Base-by-base conservation (phyloP, 495 filamentous ascomycete species). In the Penicillium diatomitis region DNA sequence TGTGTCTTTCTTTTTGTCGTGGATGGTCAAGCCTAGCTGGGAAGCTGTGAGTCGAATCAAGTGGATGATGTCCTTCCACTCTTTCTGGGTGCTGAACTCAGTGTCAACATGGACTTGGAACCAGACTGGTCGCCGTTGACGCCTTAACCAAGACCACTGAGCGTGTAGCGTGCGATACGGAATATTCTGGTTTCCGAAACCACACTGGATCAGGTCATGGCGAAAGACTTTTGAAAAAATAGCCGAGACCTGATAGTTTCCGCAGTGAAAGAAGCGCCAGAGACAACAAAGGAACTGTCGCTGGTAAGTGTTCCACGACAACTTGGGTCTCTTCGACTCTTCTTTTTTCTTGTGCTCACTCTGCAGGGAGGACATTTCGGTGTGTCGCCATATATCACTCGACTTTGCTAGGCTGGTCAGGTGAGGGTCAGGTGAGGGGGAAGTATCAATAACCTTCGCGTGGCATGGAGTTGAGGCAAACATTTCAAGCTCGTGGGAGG, bases 261-360 rank as follows among this genome's bases (percentile, higher is more conserved):
- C 52, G 8, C 34, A 42, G 1, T 41, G 6, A 31, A 63, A 70
- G 32, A 66, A 69, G 4, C 60, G 49, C 12, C 48, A 56, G 3
- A 65, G 11, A 10, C 58, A 65, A 28, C 67, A 70, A 6, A 70
- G 47, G 0, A 63, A 33, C 6, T 57, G n/a, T 4, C 60, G 46
- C 32, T 60, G 50, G 6, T 57, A 44, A 3, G 40, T n/a, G 4
- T 46, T 50, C 65, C 65, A 69, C 4, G 32, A 40, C 27, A 59
- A 43, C 2, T 54, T 50, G 0, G 47, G 48, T 6, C 31, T 39
- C 38, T 47, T 12, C 2, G 5, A 8, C 8, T 4, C 3, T 5
- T 4, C 28, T n/a, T 1, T 31, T n/a, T 5, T 7, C 6, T 20
- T 33, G 10, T 6, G 41, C 30, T 8, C 29, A 12, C 7, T 9